Evolutionary conservation across 768 basidiomycete genomes (phyloP), one percentile per base, ranked within the genome.

Genomic region (Sarcodon aspratus): DNA sequence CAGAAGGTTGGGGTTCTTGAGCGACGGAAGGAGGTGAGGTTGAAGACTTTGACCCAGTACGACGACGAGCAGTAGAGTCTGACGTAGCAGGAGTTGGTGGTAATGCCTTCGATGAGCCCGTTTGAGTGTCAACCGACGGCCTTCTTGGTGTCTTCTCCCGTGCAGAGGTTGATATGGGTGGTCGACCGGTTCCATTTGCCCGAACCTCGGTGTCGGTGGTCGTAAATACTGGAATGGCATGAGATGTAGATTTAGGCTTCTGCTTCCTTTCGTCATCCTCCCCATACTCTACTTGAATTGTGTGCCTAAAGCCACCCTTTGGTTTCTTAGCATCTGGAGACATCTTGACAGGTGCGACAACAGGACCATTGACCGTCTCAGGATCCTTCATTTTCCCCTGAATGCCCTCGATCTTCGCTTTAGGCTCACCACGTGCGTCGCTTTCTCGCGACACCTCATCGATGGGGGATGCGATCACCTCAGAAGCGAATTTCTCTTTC

Each of bases 261-360:
- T 27, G 21, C 21, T 27, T 27, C 21, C 21, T 27, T 27, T 27
- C 21, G 21, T 27, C 40, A 27, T 42, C 27, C 15, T 82, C 82
- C 50, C 85, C 86, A 57, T 97, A 98, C 65, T 99, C 96, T 51
- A 98, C 85, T 63, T 98, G 96, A 44, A 98, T 89, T 9, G 96
- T 98, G 65, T 98, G 93, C 45, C 92, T 72, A 64, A 86, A 82
- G 47, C 72, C 72, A 2, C 66, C 67, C 51, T 69, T 78, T 54
- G 73, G 69, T 61, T 76, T 78, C 48, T 68, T 61, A 32, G 62
- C 50, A 45, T 82, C 69, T 4, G 65, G 57, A 12, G 64, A 69
- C 11, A 69, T 73, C 50, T 68, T 65, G 48, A 56, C 55, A 33
- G 66, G 63, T 36, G 63, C 59, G 55, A 51, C 8, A 49, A 44